Percentiles rank a stretch among this genome's conserved stretches.
Evolutionary conservation across 768 basidiomycete genomes (phyloP).

Genomic region (Epithele typhae): DNA sequence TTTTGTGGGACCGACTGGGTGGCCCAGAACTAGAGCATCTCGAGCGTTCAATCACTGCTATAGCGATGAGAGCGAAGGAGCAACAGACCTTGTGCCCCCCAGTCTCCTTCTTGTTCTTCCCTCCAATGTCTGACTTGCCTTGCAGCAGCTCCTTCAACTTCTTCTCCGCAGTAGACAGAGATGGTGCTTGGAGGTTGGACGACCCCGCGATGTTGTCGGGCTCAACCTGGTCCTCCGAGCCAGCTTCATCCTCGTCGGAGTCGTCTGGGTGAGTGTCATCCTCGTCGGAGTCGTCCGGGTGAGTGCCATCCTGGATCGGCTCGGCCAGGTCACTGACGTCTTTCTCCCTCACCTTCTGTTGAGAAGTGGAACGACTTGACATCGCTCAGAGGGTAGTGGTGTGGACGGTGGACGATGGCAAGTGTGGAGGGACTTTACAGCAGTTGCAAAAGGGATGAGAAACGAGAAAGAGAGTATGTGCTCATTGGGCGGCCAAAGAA

Average conservation of each 20-base stretch:
- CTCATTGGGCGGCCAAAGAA: too few species aligned
- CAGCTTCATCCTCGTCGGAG: constrained; percentile 6
- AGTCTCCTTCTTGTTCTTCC: constrained; percentile 72
- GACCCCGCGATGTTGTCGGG: constrained; percentile 10
- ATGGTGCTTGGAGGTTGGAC: constrained; percentile 22
- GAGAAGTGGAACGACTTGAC: constrained; percentile 26
- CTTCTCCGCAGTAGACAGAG: constrained; percentile 60
- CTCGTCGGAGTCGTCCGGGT: too few species aligned
- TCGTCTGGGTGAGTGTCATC: too few species aligned
- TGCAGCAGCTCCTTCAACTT: constrained; percentile 83
- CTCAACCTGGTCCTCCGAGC: constrained; percentile 11
- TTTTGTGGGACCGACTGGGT: too few species aligned
- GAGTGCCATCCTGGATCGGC: neutral
- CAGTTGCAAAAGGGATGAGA: too few species aligned
- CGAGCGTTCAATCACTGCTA: too few species aligned
- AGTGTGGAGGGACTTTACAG: too few species aligned
- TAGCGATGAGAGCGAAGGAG: too few species aligned
- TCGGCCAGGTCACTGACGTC: constrained; percentile 37
- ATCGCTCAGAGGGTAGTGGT: too few species aligned
- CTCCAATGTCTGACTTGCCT: constrained; percentile 74
- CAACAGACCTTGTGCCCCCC: constrained; percentile 86
- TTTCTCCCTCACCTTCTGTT: constrained; percentile 37
- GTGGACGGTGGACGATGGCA: too few species aligned
- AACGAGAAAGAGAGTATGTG: too few species aligned
- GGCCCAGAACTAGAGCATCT: too few species aligned